Conservation (phyloP, 495 filamentous ascomycete species). For the Astrothelium macrocarpum region DNA sequence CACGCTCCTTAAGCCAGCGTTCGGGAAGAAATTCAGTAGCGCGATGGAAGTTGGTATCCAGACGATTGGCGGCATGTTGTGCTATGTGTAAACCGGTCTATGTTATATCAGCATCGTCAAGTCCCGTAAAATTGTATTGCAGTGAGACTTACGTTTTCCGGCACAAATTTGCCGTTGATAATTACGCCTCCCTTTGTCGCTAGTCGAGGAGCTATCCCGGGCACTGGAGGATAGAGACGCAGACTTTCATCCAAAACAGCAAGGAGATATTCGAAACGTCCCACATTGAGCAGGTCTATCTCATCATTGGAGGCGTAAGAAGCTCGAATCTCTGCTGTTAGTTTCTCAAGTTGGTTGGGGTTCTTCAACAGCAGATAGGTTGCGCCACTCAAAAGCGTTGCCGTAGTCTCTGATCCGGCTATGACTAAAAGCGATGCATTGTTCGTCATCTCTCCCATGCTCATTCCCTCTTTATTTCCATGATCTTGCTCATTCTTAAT, state of each 20-base stretch:
- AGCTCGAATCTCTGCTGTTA: slow-evolving; percentile 44
- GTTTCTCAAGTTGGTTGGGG: slow-evolving; percentile 27
- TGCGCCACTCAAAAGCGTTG: slow-evolving; percentile 17
- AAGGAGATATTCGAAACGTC: slow-evolving; percentile 42
- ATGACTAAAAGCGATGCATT: slow-evolving; percentile 11
- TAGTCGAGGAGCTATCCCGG: slow-evolving; percentile 39
- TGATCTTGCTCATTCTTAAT: slow-evolving; percentile 12
- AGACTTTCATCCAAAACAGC: slow-evolving; percentile 52
- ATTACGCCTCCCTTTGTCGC: slow-evolving; percentile 31
- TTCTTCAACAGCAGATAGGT: slow-evolving; percentile 34
- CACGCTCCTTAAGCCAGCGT: not conserved
- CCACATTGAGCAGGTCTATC: slow-evolving; percentile 38
- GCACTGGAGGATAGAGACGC: slow-evolving; percentile 48
- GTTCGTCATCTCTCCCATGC: slow-evolving; percentile 10
- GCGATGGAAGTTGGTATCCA: slow-evolving; percentile 35
- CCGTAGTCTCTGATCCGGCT: slow-evolving; percentile 15
- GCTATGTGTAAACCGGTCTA: slow-evolving; percentile 23
- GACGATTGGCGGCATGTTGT: slow-evolving; percentile 41
- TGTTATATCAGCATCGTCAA: not conserved
- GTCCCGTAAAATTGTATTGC: too few relatives aligned
- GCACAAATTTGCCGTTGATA: slow-evolving; percentile 39
- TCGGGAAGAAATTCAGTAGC: slow-evolving; percentile 8
- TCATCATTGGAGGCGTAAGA: slow-evolving; percentile 41
- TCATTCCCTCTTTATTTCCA: slow-evolving; percentile 11
- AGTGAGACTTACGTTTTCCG: slow-evolving; percentile 25